Conservation (phyloP, 805 yeast genomes). For the Ogataea parapolymorpha region DNA sequence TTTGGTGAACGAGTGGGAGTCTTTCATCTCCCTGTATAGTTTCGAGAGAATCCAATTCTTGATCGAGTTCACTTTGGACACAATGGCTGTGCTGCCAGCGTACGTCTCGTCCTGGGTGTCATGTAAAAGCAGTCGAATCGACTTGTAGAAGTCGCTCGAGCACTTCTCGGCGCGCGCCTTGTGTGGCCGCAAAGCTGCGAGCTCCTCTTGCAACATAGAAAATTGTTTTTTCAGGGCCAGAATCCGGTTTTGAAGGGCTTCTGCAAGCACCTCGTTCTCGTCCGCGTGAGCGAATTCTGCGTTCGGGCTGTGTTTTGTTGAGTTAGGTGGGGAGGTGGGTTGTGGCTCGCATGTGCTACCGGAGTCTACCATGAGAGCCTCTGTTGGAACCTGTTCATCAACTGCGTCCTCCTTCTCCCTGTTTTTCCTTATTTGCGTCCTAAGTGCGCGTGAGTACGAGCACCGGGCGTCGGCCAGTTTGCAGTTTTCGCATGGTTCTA, state of each 20-base stretch:
- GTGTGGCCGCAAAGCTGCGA: not conserved
- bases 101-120: slow-evolving; percentile 17
- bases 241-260: not conserved
- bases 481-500: slow-evolving; percentile 12
- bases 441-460: not conserved
- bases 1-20: slow-evolving; percentile 1
- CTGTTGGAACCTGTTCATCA: no score
- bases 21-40: slow-evolving; percentile 12
- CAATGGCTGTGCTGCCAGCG: slow-evolving; percentile 25
- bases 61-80: slow-evolving; percentile 27
- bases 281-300: not conserved
- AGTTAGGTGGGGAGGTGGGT: no score
- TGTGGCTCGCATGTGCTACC: no score
- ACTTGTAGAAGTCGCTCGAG: slow-evolving; percentile 9
- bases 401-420: no score
- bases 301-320: no score
- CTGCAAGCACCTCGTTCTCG: not conserved
- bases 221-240: slow-evolving; percentile 1
- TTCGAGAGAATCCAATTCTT: slow-evolving; percentile 18
- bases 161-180: not conserved
- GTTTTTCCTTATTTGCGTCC: not conserved
- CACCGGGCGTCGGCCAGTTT: slow-evolving; percentile 1
- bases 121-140: slow-evolving; percentile 13
- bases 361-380: no score
- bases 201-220: not conserved